A percentile compares a stretch with the other conserved stretches of the same genome.
Evolutionary conservation across 2,329 filamentous ascomycete genomes (phyloP).

Genomic region (Alternaria burnsii): DNA sequence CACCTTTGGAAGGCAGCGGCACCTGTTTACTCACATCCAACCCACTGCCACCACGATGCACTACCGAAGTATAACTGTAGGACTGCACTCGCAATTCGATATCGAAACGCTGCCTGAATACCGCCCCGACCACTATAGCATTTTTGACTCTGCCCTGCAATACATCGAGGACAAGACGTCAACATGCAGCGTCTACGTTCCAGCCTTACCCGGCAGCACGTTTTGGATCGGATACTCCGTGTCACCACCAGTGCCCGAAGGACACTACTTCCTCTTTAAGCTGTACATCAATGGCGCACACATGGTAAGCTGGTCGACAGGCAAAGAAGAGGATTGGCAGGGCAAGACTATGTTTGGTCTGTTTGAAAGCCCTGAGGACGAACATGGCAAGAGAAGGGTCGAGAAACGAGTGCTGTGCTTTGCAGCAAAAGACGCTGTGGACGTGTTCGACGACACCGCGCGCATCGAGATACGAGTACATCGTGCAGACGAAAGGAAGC

Average conservation of each 20-base stretch:
- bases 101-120: slow-evolving; percentile 52
- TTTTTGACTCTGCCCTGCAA: slow-evolving; percentile 11
- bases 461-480: slow-evolving; percentile 55
- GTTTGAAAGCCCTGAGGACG: slow-evolving; percentile 45
- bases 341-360: slow-evolving; percentile 58
- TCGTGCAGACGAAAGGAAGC: slow-evolving; percentile 52
- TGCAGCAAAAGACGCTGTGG: slow-evolving; percentile 19
- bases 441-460: slow-evolving; percentile 34
- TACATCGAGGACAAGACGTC: slow-evolving; percentile 35
- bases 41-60: slow-evolving; percentile 28
- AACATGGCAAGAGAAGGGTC: slow-evolving; percentile 39
- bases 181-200: slow-evolving; percentile 49
- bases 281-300: slow-evolving; percentile 52
- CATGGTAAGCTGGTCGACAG: slow-evolving; percentile 56
- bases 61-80: slow-evolving; percentile 51
- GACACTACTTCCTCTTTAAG: slow-evolving; percentile 57
- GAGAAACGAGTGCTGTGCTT: slow-evolving; percentile 57
- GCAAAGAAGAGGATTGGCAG: slow-evolving; percentile 52
- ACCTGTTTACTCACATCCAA: neutral
- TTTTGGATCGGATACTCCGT: slow-evolving; percentile 57
- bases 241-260: slow-evolving; percentile 39
- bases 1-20: neutral
- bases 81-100: slow-evolving; percentile 55
- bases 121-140: slow-evolving; percentile 26
- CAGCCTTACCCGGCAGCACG: slow-evolving; percentile 46